Base-by-base conservation (phyloP, 2,329 filamentous ascomycete species). In the Phialemonium atrogriseum region DNA sequence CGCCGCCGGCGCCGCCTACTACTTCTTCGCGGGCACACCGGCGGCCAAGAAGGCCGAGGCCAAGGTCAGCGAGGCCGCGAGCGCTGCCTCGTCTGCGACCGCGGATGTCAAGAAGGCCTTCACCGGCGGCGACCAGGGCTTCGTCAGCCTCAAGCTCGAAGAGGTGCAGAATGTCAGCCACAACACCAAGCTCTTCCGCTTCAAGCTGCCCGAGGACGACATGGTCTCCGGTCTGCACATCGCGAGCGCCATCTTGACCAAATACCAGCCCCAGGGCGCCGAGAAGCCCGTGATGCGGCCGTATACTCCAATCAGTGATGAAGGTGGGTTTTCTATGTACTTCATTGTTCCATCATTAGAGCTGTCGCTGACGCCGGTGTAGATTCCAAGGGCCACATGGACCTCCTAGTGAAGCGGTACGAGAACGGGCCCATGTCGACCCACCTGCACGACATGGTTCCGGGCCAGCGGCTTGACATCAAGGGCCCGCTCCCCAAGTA, bases 401-500 rank as follows among this genome's bases (percentile, higher is more conserved):
- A 96, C 49, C 77, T 98, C 39, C 59, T 98, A 32, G 73, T 98
- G 52, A 98, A 98, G 73, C 77, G 77, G 51, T 98, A 98, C 67
- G 81, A 84, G 40, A 71, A 79, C 49, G 91, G 91, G 22, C 80
- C 84, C 40, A 96, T 98, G 91, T 93, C 84, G 42, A 75, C 77
- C 45, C 84, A 96, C 65, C 56, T 98, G 30, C 85, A 94, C 70
- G 70, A 73, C 53, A 75, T 98, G 77, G 68, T 71, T 20, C 79
- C 84, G 26, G 85, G 87, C 41, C 81, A 96, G 60, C 70, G 71
- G 11, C 77, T 98, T 34, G 80, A 89, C 40, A 78, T 98, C 68
- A 96, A 98, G 73, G 91, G 91, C 12, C 91, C 91, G 3, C 77
- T 98, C 23, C 84, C 86, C 50, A 98, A 98, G 64, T 96, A 95